These are phyloP conservation scores for Aureobasidium sp. DNA, from an alignment of 2,329 filamentous ascomycete species.

Conservation along the genomic window DNA sequence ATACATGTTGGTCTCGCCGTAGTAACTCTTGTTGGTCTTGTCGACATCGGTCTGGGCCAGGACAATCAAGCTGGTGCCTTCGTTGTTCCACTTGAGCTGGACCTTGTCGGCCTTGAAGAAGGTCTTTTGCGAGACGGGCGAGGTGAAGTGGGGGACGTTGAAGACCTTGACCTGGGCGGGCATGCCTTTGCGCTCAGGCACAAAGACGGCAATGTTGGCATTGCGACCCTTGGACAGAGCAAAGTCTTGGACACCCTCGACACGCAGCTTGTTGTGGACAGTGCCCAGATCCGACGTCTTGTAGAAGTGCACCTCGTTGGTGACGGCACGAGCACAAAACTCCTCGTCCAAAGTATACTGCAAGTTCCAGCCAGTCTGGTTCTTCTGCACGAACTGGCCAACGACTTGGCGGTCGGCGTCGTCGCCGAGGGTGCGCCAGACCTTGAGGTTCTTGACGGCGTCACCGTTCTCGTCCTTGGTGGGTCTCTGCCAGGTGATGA, in stretches of 20 bases:
- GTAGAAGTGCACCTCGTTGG: slow-evolving; percentile 97
- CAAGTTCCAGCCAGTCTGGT: slow-evolving; percentile 90
- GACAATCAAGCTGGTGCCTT: slow-evolving; percentile 86
- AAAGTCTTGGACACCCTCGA: slow-evolving; percentile 86
- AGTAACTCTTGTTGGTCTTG: slow-evolving; percentile 98
- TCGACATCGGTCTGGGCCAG: slow-evolving; percentile 97
- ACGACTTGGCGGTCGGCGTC: slow-evolving; percentile 61
- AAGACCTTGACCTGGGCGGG: slow-evolving; percentile 91
- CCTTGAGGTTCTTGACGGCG: slow-evolving; percentile 91
- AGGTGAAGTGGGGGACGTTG: slow-evolving; percentile 79
- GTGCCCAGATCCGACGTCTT: slow-evolving; percentile 76
- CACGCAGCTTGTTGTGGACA: slow-evolving; percentile 91
- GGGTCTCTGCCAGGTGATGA: slow-evolving; percentile 95
- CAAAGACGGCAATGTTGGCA: slow-evolving; percentile 87
- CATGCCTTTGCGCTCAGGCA: slow-evolving; percentile 94
- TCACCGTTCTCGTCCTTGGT: slow-evolving; percentile 90
- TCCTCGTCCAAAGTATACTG: slow-evolving; percentile 93
- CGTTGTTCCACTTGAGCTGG: slow-evolving; percentile 93
- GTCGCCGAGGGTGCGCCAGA: slow-evolving; percentile 81
- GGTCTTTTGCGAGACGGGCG: slow-evolving; percentile 88
- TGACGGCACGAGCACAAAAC: slow-evolving; percentile 87
- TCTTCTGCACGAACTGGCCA: slow-evolving; percentile 91
- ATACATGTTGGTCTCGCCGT: slow-evolving; percentile 96
- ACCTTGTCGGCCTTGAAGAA: slow-evolving; percentile 99
- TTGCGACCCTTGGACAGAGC: slow-evolving; percentile 82